Percentiles rank a stretch among this genome's conserved stretches.
These are phyloP conservation scores for Fagopyrum homotropicum DNA, from an alignment of 148 eudicot species.

Conservation along the genomic window DNA sequence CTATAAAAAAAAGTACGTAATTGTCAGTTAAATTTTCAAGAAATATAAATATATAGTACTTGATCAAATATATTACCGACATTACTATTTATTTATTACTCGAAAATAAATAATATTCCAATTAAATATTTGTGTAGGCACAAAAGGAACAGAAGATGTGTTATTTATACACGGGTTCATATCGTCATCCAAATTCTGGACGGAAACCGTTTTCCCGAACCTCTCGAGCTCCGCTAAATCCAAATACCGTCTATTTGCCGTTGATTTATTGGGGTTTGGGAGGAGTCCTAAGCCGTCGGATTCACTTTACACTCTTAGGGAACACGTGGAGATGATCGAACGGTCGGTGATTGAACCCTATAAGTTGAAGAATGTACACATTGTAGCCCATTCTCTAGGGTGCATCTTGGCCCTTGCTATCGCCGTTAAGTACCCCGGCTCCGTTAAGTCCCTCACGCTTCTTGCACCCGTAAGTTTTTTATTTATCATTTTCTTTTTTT, in stretches of 20 bases:
- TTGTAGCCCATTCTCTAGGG: conserved; percentile 91
- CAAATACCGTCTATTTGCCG: conserved; percentile 61
- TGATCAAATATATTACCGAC: no score
- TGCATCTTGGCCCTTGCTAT: conserved; percentile 89
- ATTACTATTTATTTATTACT: not conserved
- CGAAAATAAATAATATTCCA: not conserved
- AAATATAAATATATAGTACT: no score
- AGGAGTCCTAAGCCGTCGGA: conserved; percentile 86
- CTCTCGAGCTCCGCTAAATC: conserved; percentile 55
- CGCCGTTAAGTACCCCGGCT: conserved; percentile 57
- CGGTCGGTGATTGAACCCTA: conserved; percentile 50
- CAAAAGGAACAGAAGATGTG: conserved; percentile 50
- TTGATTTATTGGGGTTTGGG: conserved; percentile 87
- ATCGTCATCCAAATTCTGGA: conserved; percentile 89
- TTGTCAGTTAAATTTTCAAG: no score
- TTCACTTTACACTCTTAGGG: conserved; percentile 70
- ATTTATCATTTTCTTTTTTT: no score
- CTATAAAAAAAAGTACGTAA: no score
- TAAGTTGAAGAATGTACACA: conserved; percentile 71
- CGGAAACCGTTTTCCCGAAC: conserved; percentile 81
- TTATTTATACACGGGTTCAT: conserved; percentile 91
- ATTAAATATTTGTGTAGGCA: not conserved
- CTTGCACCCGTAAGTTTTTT: conserved; percentile 68
- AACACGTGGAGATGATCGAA: conserved; percentile 87
- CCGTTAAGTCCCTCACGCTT: conserved; percentile 73